A percentile compares a stretch with the other conserved stretches of the same genome.
phyloP scores from a whole-genome alignment of 306 rosid species.

The Cicer arietinum region DNA sequence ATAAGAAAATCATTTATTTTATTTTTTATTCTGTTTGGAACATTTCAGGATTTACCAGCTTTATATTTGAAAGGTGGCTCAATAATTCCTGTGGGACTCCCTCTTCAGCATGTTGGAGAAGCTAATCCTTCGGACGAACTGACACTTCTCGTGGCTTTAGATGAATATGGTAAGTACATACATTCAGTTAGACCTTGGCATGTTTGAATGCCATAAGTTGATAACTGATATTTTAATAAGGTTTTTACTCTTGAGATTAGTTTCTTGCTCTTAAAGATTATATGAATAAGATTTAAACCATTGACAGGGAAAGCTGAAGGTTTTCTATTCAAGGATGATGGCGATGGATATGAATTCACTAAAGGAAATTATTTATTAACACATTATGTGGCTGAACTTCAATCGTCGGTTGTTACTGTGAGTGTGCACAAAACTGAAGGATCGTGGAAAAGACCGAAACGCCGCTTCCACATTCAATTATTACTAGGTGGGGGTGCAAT shows the following conservation, averaged over 20 bases:
- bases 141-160: slow-evolving; percentile 86
- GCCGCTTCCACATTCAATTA: slow-evolving; percentile 71
- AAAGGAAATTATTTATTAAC: slow-evolving; percentile 78
- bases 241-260: slow-evolving; percentile 29
- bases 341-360: slow-evolving; percentile 87
- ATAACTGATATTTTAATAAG: slow-evolving; percentile 27
- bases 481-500: slow-evolving; percentile 86
- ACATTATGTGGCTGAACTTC: slow-evolving; percentile 75
- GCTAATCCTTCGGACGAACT: slow-evolving; percentile 72
- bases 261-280: slow-evolving; percentile 15
- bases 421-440: slow-evolving; percentile 74
- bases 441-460: slow-evolving; percentile 78
- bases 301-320: slow-evolving; percentile 89
- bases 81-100: slow-evolving; percentile 79
- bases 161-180: slow-evolving; percentile 63
- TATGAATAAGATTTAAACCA: slow-evolving; percentile 29
- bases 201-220: slow-evolving; percentile 12
- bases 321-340: slow-evolving; percentile 85
- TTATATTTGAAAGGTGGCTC: slow-evolving; percentile 90
- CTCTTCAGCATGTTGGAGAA: slow-evolving; percentile 85
- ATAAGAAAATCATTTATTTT: slow-evolving; percentile 11
- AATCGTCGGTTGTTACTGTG: slow-evolving; percentile 69
- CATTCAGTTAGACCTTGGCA: slow-evolving; percentile 23
- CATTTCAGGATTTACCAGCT: slow-evolving; percentile 84
- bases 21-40: slow-evolving; percentile 33